phyloP scores from a whole-genome alignment of 768 basidiomycete species.

The Pluteus cervinus region DNA sequence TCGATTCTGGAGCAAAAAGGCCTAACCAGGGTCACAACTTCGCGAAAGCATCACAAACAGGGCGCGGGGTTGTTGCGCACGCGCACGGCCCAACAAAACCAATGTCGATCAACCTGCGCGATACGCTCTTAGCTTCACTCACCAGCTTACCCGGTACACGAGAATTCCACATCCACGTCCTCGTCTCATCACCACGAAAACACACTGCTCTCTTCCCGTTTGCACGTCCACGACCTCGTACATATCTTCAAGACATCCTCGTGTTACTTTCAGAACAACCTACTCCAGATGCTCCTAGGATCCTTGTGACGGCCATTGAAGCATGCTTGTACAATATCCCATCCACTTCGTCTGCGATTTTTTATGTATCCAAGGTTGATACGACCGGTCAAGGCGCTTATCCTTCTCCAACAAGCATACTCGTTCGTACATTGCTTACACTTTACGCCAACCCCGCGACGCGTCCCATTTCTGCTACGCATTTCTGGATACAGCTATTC shows the following conservation, averaged over 20 bases:
- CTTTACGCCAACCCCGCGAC: constrained; percentile 62
- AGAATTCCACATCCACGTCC: constrained; percentile 69
- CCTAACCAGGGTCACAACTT: no score
- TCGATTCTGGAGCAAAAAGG: no score
- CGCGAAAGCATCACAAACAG: no score
- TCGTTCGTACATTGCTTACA: constrained; percentile 60
- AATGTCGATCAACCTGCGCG: constrained; percentile 49
- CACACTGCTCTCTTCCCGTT: constrained; percentile 70
- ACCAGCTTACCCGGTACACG: constrained; percentile 56
- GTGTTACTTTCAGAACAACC: constrained; percentile 66
- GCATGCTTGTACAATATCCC: constrained; percentile 72
- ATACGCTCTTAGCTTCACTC: constrained; percentile 55
- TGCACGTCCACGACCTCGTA: constrained; percentile 56
- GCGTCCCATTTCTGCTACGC: constrained; percentile 47
- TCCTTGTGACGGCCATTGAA: constrained; percentile 78
- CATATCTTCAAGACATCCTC: constrained; percentile 72
- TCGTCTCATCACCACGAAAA: constrained; percentile 64
- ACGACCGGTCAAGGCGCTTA: constrained; percentile 69
- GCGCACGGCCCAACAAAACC: no score
- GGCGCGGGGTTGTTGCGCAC: no score
- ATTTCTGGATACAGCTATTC: constrained; percentile 83
- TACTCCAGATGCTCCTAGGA: constrained; percentile 38
- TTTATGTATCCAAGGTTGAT: constrained; percentile 95
- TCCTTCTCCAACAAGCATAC: constrained; percentile 63
- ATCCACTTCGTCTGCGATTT: constrained; percentile 56